These are phyloP conservation scores for Carpinus fangiana DNA, from an alignment of 306 rosid genomes.

Conservation along the genomic window DNA sequence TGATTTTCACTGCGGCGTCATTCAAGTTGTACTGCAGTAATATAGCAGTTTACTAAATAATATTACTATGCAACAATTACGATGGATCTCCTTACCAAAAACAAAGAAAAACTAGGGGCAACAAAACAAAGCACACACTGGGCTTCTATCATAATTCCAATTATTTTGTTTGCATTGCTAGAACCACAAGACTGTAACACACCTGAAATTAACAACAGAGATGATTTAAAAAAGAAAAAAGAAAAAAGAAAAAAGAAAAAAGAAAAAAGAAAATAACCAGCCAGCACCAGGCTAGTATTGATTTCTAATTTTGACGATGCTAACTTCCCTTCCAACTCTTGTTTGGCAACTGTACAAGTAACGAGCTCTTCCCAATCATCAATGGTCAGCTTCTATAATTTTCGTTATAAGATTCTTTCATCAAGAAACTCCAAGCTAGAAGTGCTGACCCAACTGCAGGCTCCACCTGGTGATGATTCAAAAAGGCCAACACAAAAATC, in stretches of 20 bases:
- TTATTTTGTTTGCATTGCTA: not conserved
- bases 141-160: not conserved
- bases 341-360: not conserved
- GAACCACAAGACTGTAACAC: not conserved
- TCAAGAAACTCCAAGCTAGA: slow-evolving; percentile 79
- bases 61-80: too few relatives aligned
- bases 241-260: not conserved
- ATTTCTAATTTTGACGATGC: not conserved
- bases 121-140: not conserved
- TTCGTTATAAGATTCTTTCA: slow-evolving; percentile 48
- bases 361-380: not conserved
- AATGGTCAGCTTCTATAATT: not conserved
- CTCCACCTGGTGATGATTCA: slow-evolving; percentile 57
- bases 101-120: not conserved
- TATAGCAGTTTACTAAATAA: too few relatives aligned
- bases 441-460: slow-evolving; percentile 96
- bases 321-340: not conserved
- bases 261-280: not conserved
- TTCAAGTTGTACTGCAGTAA: too few relatives aligned
- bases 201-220: not conserved
- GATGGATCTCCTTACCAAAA: too few relatives aligned
- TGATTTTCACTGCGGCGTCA: too few relatives aligned
- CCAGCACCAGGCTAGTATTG: not conserved
- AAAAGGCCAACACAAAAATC: not conserved
- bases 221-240: too few relatives aligned